Conservation (phyloP, 2,329 filamentous ascomycete genomes). For the Aspergillus caelatus region DNA sequence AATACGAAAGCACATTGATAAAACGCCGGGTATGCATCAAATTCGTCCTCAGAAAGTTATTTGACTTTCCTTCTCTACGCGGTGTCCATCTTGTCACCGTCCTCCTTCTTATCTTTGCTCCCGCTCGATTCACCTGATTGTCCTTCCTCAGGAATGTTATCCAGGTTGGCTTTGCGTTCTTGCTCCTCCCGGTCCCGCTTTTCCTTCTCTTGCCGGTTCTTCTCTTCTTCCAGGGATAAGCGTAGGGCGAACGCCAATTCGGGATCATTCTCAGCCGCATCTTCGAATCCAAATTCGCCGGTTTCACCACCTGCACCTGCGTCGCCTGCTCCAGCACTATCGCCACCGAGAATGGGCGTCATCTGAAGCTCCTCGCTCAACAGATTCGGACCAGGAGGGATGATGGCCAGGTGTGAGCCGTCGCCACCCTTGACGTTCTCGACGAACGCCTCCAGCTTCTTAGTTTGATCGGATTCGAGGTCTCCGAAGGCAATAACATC, state of each 20-base stretch:
- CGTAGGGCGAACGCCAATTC: slow-evolving; percentile 91
- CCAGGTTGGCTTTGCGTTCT: slow-evolving; percentile 74
- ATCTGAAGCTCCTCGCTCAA: slow-evolving; percentile 89
- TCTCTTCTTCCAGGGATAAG: slow-evolving; percentile 98
- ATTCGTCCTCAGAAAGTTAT: slow-evolving; percentile 27
- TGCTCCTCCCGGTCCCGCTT: slow-evolving; percentile 73
- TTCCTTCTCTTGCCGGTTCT: slow-evolving; percentile 85
- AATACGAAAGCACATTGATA: slow-evolving; percentile 17
- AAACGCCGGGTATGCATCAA: slow-evolving; percentile 45
- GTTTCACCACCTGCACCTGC: slow-evolving; percentile 56
- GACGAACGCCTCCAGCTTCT: slow-evolving; percentile 92
- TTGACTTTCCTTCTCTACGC: slow-evolving; percentile 56
- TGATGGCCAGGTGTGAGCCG: slow-evolving; percentile 85
- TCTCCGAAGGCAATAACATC: slow-evolving; percentile 97
- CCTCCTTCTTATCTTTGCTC: slow-evolving; percentile 56
- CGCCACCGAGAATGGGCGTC: slow-evolving; percentile 86
- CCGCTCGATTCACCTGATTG: slow-evolving; percentile 68
- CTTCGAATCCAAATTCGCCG: slow-evolving; percentile 71
- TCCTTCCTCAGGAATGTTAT: slow-evolving; percentile 78
- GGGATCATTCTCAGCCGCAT: slow-evolving; percentile 81
- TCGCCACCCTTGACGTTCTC: slow-evolving; percentile 89
- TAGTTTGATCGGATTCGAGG: slow-evolving; percentile 81
- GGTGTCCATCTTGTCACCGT: slow-evolving; percentile 86
- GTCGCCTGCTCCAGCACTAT: slow-evolving; percentile 62
- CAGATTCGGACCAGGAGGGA: slow-evolving; percentile 87